Percentiles rank a stretch among this genome's conserved stretches.
phyloP scores from a whole-genome alignment of 2,329 filamentous ascomycete genomes.

The Cryphonectria radicalis region DNA sequence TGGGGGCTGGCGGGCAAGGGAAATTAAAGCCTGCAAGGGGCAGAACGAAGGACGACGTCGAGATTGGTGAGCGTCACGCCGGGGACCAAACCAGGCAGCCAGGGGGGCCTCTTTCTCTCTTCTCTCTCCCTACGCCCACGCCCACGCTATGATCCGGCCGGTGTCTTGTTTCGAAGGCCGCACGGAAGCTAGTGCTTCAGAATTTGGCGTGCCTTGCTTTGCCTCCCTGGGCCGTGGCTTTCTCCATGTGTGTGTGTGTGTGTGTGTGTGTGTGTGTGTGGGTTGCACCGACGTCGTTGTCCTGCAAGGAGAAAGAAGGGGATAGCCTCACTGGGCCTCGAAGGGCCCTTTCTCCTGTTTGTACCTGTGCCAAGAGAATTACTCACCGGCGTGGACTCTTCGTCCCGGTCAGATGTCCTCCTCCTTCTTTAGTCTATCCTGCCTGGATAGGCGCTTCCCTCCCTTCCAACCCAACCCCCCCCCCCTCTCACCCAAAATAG shows the following conservation, averaged over 20 bases:
- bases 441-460: slow-evolving; percentile 24
- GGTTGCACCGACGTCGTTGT: slow-evolving; percentile 9
- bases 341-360: neutral
- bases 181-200: slow-evolving; percentile 26
- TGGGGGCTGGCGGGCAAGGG: slow-evolving; percentile 13
- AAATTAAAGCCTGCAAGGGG: slow-evolving; percentile 14
- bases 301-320: slow-evolving; percentile 16
- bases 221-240: neutral
- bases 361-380: neutral
- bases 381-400: slow-evolving; percentile 10
- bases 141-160: neutral
- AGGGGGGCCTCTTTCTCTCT: neutral
- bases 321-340: neutral
- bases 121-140: neutral
- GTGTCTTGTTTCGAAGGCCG: slow-evolving; percentile 24
- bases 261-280: neutral
- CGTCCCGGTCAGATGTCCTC: slow-evolving; percentile 10
- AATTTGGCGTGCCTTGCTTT: slow-evolving; percentile 6
- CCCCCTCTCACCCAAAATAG: slow-evolving; percentile 20
- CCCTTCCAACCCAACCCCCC: no score
- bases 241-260: neutral
- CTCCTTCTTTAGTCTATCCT: slow-evolving; percentile 17
- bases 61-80: slow-evolving; percentile 28
- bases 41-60: slow-evolving; percentile 9
- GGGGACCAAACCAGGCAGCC: slow-evolving; percentile 1